phyloP scores from a whole-genome alignment of 192 early-diverging fungal species.

The Linnemannia zychae region DNA sequence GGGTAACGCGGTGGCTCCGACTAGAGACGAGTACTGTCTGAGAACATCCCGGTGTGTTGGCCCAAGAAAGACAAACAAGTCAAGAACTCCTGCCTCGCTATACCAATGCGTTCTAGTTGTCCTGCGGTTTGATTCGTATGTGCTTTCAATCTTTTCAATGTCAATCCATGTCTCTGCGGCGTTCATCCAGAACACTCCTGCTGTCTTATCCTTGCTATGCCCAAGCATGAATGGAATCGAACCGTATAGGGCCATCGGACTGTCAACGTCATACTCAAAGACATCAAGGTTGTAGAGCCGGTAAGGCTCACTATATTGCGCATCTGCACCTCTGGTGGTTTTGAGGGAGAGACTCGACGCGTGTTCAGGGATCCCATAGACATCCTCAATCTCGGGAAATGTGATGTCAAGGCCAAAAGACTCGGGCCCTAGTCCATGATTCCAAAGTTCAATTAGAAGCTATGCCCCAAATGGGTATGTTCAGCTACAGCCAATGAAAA shows the following conservation, averaged over 20 bases:
- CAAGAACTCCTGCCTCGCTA: conserved; percentile 91
- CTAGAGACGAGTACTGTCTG: conserved; percentile 79
- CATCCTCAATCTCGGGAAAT: conserved; percentile 87
- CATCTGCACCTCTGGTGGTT: conserved; percentile 80
- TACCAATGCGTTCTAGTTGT: conserved; percentile 90
- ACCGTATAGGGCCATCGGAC: conserved; percentile 96
- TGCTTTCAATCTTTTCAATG: conserved; percentile 74
- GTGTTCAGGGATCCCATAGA: conserved; percentile 98
- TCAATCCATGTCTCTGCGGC: conserved; percentile 99
- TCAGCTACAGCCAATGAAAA: too few relatives aligned
- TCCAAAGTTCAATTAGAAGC: neutral
- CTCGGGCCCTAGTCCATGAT: conserved; percentile 76
- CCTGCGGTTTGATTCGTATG: conserved; percentile 42
- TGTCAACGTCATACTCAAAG: conserved; percentile 97
- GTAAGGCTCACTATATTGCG: conserved; percentile 91
- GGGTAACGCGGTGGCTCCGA: conserved; percentile 87
- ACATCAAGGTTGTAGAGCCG: conserved; percentile 98
- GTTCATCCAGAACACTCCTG: conserved; percentile 93
- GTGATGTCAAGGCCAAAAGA: conserved; percentile 94
- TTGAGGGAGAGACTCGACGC: conserved; percentile 86
- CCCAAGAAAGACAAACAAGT: conserved; percentile 91
- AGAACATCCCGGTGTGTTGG: conserved; percentile 76
- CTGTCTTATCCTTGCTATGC: conserved; percentile 79
- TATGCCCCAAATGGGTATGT: neutral
- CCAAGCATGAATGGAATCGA: conserved; percentile 95